Evolutionary conservation across 2,329 filamentous ascomycete species (phyloP), one percentile per base, ranked within the genome.

Genomic region (Hypoxylon sp.): DNA sequence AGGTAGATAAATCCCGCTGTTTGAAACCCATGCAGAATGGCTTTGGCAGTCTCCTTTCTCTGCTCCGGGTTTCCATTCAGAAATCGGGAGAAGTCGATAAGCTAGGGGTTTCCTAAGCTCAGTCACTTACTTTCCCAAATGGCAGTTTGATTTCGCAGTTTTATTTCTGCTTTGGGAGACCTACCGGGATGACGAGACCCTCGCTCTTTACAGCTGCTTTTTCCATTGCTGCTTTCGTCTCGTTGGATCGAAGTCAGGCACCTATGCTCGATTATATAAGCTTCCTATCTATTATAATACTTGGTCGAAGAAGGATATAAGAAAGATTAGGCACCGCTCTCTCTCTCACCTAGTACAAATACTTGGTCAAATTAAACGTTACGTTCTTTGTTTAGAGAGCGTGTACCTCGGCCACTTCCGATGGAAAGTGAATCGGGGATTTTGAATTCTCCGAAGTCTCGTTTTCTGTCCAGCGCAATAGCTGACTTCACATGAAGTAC

Each of bases 1-100:
- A 97, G 87, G 80, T 97, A 97, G 76, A 98, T 87, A 83, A 98
- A 97, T 63, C 94, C 94, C 2, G 94, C 92, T 1, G 87, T 90
- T 74, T 94, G 91, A 82, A 98, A 97, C 45, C 93, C 94, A 58
- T 89, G 77, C 11, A 95, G 89, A 72, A 97, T 90, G 43, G 91
- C 88, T 58, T 88, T 80, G 21, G 93, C 94, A 1, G 92, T 89
- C 46, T 85, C 80, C 55, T 85, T 82, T 73, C 90, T 91, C 72
- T 91, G 83, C 9, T 83, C 74, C 0, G 86, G 81, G 19, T 85
- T 84, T 34, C 91, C 91, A 63, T 85, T 80, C 23, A 93, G 87
- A 79, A 94, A 96, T 46, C 84, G 84, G 11, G 87, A 88, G 78
- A 97, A 94, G 83, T 97, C 90, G 76, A 94, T 92, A 73, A 94